Evolutionary conservation across 2,329 filamentous ascomycete genomes (phyloP).

Genomic region (Penicillium sp.): DNA sequence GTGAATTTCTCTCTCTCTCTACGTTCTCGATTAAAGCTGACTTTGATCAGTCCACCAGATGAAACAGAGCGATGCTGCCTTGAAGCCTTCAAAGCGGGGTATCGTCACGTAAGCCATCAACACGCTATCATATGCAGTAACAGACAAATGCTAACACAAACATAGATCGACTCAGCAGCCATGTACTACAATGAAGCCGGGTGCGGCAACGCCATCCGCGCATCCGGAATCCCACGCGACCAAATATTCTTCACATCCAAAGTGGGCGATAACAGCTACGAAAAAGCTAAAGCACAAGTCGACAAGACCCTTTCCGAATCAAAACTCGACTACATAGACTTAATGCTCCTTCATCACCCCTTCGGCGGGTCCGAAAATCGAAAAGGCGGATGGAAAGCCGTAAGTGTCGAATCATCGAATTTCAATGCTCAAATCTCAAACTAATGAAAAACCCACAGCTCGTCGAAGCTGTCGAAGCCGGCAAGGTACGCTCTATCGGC

Average conservation of each 20-base stretch:
- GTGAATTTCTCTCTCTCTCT: slow-evolving; percentile 1
- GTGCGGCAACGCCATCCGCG: slow-evolving; percentile 65
- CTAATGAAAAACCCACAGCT: slow-evolving; percentile 35
- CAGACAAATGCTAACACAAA: not conserved
- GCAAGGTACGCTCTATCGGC: slow-evolving; percentile 68
- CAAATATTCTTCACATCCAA: slow-evolving; percentile 69
- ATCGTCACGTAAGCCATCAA: slow-evolving; percentile 16
- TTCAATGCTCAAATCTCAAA: not conserved
- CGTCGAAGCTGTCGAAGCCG: slow-evolving; percentile 71
- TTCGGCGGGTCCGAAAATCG: slow-evolving; percentile 68
- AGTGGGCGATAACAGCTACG: slow-evolving; percentile 18
- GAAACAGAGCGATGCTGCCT: slow-evolving; percentile 20
- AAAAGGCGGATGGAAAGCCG: slow-evolving; percentile 69
- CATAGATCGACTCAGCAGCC: slow-evolving; percentile 55
- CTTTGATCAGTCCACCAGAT: slow-evolving; percentile 11
- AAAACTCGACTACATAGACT: slow-evolving; percentile 71
- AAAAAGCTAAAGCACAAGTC: slow-evolving; percentile 63
- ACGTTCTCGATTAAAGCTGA: not conserved
- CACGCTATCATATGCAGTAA: not conserved
- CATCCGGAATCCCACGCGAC: slow-evolving; percentile 56
- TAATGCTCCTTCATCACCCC: slow-evolving; percentile 72
- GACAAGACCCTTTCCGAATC: slow-evolving; percentile 59
- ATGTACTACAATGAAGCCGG: slow-evolving; percentile 70
- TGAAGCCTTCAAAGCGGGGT: slow-evolving; percentile 17
- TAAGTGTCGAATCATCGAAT: not conserved